Conservation (phyloP, 257 asterid genomes). For the Capsicum pubescens region DNA sequence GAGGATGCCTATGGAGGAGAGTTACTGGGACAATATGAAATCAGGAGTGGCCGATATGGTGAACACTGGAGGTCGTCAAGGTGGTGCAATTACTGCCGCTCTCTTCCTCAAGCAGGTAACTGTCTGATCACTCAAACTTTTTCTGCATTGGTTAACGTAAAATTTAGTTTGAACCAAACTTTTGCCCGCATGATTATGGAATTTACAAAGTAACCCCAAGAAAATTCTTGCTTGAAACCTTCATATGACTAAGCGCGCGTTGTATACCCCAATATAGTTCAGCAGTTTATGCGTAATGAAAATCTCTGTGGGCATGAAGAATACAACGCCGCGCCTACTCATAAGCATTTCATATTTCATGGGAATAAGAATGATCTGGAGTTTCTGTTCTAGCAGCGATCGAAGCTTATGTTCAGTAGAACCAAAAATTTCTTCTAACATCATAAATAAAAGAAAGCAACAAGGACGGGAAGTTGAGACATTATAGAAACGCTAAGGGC, state of each 20-base stretch:
- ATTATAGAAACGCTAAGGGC: neutral
- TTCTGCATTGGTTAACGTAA: neutral
- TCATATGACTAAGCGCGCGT: neutral
- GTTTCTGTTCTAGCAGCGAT: neutral
- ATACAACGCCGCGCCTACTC: neutral
- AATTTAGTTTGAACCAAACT: neutral
- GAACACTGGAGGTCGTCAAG: conserved; percentile 91
- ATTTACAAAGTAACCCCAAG: neutral
- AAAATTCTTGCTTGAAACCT: neutral
- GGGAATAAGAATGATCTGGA: neutral
- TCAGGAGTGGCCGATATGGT: conserved; percentile 99
- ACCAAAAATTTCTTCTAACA: neutral
- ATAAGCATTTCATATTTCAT: neutral
- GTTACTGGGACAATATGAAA: conserved; percentile 95
- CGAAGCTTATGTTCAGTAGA: neutral
- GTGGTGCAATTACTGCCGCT: conserved; percentile 95
- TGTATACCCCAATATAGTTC: neutral
- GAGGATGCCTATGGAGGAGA: conserved; percentile 97
- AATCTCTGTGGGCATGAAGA: neutral
- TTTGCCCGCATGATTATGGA: neutral
- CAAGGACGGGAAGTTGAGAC: neutral
- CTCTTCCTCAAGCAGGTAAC: conserved; percentile 97
- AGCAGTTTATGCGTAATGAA: neutral
- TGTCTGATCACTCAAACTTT: neutral
- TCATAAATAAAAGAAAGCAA: neutral